phyloP scores from a whole-genome alignment of 176 grass and related monocot species.

The Oryza punctata region DNA sequence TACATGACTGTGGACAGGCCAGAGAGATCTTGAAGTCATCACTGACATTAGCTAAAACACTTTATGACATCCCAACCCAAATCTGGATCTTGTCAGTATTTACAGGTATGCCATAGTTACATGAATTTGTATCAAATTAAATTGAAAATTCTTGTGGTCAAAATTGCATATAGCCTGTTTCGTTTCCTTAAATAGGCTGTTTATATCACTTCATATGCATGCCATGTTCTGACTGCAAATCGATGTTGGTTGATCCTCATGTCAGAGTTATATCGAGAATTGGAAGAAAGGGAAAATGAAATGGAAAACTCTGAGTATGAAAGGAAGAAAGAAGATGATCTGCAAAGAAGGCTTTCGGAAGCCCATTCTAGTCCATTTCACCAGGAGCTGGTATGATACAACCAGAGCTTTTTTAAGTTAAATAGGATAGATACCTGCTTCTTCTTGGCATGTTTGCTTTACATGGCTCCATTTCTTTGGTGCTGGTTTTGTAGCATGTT shows the following conservation, averaged over 20 bases:
- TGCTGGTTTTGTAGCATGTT: neutral
- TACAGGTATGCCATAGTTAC: slow-evolving; percentile 57
- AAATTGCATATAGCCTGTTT: neutral
- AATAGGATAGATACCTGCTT: slow-evolving; percentile 1
- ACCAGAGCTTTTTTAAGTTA: slow-evolving; percentile 19
- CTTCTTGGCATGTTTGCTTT: neutral
- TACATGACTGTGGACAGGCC: slow-evolving; percentile 84
- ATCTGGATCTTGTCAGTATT: slow-evolving; percentile 98
- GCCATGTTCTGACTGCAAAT: slow-evolving; percentile 16
- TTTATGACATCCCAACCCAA: slow-evolving; percentile 97
- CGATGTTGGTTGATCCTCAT: slow-evolving; percentile 30
- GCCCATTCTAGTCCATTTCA: slow-evolving; percentile 66
- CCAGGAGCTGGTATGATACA: slow-evolving; percentile 74
- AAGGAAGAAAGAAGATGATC: slow-evolving; percentile 90
- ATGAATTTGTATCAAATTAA: neutral
- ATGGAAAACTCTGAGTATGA: slow-evolving; percentile 88
- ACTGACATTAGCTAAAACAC: slow-evolving; percentile 86
- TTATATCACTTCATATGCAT: slow-evolving; percentile 16
- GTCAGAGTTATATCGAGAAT: slow-evolving; percentile 83
- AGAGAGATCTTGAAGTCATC: slow-evolving; percentile 97
- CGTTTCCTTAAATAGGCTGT: neutral
- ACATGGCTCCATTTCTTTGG: neutral
- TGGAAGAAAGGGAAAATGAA: slow-evolving; percentile 86
- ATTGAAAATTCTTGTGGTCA: slow-evolving; percentile 7
- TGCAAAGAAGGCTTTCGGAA: slow-evolving; percentile 77